A percentile compares a stretch with the other conserved stretches of the same genome.
phyloP scores from a whole-genome alignment of 371 early-diverging fungal genomes.

The Circinella minor region DNA sequence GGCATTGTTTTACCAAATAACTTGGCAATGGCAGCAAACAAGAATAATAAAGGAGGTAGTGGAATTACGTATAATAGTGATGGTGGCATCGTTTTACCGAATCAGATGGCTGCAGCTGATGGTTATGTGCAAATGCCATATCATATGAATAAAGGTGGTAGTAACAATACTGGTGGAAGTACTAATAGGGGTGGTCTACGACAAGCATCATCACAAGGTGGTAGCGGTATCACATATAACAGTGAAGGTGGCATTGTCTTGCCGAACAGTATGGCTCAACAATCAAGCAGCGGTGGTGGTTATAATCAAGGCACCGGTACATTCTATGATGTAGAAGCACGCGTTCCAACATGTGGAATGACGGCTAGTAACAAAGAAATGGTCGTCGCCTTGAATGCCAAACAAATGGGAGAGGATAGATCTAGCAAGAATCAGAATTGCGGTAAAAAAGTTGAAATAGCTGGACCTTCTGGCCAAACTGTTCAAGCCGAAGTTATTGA shows the following conservation, averaged over 20 bases:
- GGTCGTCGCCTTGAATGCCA: slow-evolving; percentile 40
- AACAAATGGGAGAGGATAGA: slow-evolving; percentile 30
- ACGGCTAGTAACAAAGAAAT: slow-evolving; percentile 32
- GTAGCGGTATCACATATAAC: slow-evolving; percentile 8
- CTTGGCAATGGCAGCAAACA: not conserved
- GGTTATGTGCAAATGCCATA: not conserved
- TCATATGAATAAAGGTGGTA: not conserved
- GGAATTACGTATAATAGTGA: slow-evolving; percentile 4
- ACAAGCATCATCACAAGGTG: not conserved
- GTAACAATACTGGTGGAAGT: not conserved
- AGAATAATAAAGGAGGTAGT: slow-evolving; percentile 9
- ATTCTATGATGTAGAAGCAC: slow-evolving; percentile 42
- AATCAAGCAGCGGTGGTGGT: not conserved
- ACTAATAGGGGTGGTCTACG: not conserved
- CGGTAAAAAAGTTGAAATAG: slow-evolving; percentile 44
- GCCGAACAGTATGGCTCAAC: slow-evolving; percentile 7
- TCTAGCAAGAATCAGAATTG: slow-evolving; percentile 43
- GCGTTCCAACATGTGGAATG: slow-evolving; percentile 38
- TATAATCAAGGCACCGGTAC: slow-evolving; percentile 29
- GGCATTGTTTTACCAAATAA: slow-evolving; percentile 8
- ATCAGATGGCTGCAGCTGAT: slow-evolving; percentile 5
- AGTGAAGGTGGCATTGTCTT: slow-evolving; percentile 10
- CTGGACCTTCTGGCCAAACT: slow-evolving; percentile 36
- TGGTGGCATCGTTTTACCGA: slow-evolving; percentile 10
- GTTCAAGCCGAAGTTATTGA: slow-evolving; percentile 51